Base-by-base conservation (phyloP, 805 yeast genomes). In the Saccharomycopsis babjevae region DNA sequence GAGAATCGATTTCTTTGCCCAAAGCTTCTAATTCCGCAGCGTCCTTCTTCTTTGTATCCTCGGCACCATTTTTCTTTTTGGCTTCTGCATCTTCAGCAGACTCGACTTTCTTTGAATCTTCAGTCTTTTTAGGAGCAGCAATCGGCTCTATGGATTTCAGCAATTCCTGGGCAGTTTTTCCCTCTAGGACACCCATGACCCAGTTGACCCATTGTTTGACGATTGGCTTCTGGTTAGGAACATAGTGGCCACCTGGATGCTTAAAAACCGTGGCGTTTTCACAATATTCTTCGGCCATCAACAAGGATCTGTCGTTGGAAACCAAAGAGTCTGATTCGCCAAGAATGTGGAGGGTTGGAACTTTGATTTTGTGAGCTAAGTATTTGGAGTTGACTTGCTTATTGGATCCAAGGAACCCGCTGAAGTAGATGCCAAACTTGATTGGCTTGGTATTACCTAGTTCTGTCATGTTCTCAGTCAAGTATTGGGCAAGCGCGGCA, bases 201-300 rank as follows among this genome's bases (percentile, higher is more conserved):
- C 67, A 59, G 54, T 55, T 52, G 11, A 59, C 40, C 63, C 65
- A 56, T 54, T 62, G 60, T 54, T 55, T 64, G 59, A 50, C 67
- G 50, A 8, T 71, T 68, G 61, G 60, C 22, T 88, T 88, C 57
- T 91, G 86, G 73, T 89, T 90, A 34, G 98, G 99, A 56, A 93
- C 97, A 74, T 88, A 91, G 70, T 93, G 99, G 1, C 98, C 97
- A 63, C 99, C 98, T 10, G 97, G 97, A 69, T 93, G 99, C 65
- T 82, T 86, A 62, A 86, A 74, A 15, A 75, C 68, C 4, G 73
- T 76, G 5, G 88, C 74, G 28, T 72, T 69, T 22, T 74, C 79
- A 58, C 81, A 80, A 58, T 86, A 82, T 43, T 79, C 72, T 18
- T 80, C 79, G 61, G 79, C 83, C 50, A 94, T 75, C 28, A 78